A percentile compares a stretch with the other conserved stretches of the same genome.
phyloP scores from a whole-genome alignment of 805 yeast species.

The Metschnikowia cubensis region DNA sequence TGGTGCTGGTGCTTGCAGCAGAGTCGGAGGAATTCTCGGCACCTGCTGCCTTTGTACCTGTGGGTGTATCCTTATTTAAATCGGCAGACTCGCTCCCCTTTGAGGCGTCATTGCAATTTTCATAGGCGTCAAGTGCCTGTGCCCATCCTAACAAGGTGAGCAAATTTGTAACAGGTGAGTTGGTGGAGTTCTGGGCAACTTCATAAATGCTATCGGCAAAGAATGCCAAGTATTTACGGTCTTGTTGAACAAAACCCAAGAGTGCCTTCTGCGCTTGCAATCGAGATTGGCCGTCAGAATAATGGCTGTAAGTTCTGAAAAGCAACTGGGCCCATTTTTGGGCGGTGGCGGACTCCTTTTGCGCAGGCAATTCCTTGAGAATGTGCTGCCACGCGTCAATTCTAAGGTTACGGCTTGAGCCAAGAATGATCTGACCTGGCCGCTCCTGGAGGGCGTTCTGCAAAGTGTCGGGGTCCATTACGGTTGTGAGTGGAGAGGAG shows the following conservation, averaged over 20 bases:
- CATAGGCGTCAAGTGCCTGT: not conserved
- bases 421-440: conserved; percentile 20
- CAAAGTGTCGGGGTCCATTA: conserved; percentile 3
- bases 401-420: conserved; percentile 36
- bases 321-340: conserved; percentile 25
- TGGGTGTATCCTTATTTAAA: not conserved
- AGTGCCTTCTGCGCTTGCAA: conserved; percentile 39
- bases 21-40: conserved; percentile 12
- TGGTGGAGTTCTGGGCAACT: conserved; percentile 22
- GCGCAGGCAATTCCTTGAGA: conserved; percentile 20
- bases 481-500: not conserved
- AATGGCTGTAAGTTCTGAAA: conserved; percentile 47
- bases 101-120: not conserved
- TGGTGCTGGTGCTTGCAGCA: conserved; percentile 16
- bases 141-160: conserved; percentile 59
- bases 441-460: conserved; percentile 15
- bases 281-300: conserved; percentile 50
- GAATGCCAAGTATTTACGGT: conserved; percentile 30
- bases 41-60: not conserved
- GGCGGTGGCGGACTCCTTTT: conserved; percentile 15
- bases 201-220: conserved; percentile 39
- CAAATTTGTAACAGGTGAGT: conserved; percentile 53
- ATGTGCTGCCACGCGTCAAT: conserved; percentile 31
- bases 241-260: conserved; percentile 27
- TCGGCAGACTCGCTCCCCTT: not conserved